Percentiles rank a stretch among this genome's conserved stretches.
Conservation (phyloP, 176 grass and related monocot species). For the Calamus simplicifolius region DNA sequence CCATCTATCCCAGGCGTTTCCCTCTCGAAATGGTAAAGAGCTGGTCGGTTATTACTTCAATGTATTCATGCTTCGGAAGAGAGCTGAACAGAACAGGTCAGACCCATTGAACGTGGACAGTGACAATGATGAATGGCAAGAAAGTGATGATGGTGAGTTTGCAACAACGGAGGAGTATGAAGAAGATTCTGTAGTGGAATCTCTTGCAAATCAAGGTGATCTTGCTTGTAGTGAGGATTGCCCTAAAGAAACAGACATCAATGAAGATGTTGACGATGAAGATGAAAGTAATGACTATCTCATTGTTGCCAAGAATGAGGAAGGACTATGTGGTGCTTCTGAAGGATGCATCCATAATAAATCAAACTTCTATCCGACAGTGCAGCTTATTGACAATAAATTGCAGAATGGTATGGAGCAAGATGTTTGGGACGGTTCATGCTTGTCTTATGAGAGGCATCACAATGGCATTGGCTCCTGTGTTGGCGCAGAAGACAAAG, state of each 20-base stretch:
- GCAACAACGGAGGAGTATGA: slow-evolving; percentile 22
- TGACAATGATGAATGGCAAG: slow-evolving; percentile 73
- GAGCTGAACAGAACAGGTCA: slow-evolving; percentile 66
- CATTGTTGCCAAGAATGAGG: slow-evolving; percentile 11
- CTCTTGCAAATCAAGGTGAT: slow-evolving; percentile 23
- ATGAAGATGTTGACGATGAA: slow-evolving; percentile 17
- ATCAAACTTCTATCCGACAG: background rate
- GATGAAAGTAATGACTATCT: slow-evolving; percentile 23
- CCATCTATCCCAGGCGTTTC: slow-evolving; percentile 42
- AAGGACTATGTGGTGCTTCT: background rate
- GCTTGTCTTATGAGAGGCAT: slow-evolving; percentile 8
- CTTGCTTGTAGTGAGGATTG: slow-evolving; percentile 21
- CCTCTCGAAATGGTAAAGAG: slow-evolving; percentile 54
- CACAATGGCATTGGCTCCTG: background rate
- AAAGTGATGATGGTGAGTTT: slow-evolving; percentile 34
- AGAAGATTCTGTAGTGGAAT: slow-evolving; percentile 47
- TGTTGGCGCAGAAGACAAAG: background rate
- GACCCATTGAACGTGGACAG: slow-evolving; percentile 57
- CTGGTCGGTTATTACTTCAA: slow-evolving; percentile 89
- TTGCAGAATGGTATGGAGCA: background rate
- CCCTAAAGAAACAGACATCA: slow-evolving; percentile 2
- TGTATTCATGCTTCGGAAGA: slow-evolving; percentile 74
- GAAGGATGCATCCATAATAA: background rate
- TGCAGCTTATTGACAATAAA: background rate
- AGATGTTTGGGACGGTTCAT: slow-evolving; percentile 8